Evolutionary conservation across 2,329 filamentous ascomycete species (phyloP).

Genomic region (Didymella glomerata): DNA sequence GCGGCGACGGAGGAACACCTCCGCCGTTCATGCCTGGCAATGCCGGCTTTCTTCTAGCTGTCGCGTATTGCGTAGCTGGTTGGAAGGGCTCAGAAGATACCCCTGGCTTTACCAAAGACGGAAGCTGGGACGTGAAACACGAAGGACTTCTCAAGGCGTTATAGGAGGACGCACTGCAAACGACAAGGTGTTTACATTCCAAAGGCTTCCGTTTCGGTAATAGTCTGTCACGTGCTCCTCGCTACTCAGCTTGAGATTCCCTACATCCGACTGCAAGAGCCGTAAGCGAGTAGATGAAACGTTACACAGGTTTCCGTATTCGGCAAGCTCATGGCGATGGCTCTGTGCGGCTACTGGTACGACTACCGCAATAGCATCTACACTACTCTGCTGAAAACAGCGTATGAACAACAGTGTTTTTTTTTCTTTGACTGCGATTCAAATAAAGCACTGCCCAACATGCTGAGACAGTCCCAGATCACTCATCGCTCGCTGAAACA

Average conservation of each 20-base stretch:
- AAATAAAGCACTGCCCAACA: conserved; percentile 16
- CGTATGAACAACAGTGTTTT: background rate
- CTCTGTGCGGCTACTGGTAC: background rate
- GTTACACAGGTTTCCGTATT: conserved; percentile 6
- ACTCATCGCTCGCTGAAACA: conserved; percentile 13
- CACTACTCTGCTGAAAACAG: conserved; percentile 15
- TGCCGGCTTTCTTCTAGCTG: conserved; percentile 58
- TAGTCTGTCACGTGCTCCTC: conserved; percentile 8
- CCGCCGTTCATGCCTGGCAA: conserved; percentile 67
- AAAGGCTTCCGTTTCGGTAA: conserved; percentile 5
- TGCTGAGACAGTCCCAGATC: conserved; percentile 18
- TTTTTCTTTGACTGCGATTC: conserved; percentile 11
- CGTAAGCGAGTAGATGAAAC: conserved; percentile 5
- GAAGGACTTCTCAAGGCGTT: conserved; percentile 35
- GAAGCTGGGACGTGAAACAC: conserved; percentile 33
- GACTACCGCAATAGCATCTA: conserved; percentile 8
- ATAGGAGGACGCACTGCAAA: conserved; percentile 20
- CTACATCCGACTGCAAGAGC: conserved; percentile 9
- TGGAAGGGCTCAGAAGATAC: conserved; percentile 58
- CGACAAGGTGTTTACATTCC: conserved; percentile 20
- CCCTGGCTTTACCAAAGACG: conserved; percentile 36
- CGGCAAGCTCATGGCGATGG: conserved; percentile 4
- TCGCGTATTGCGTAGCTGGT: conserved; percentile 63
- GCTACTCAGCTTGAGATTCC: conserved; percentile 3
- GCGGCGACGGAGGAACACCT: conserved; percentile 62